Conservation (phyloP, 164 flowering plant species). For the Liquidambar formosana region DNA sequence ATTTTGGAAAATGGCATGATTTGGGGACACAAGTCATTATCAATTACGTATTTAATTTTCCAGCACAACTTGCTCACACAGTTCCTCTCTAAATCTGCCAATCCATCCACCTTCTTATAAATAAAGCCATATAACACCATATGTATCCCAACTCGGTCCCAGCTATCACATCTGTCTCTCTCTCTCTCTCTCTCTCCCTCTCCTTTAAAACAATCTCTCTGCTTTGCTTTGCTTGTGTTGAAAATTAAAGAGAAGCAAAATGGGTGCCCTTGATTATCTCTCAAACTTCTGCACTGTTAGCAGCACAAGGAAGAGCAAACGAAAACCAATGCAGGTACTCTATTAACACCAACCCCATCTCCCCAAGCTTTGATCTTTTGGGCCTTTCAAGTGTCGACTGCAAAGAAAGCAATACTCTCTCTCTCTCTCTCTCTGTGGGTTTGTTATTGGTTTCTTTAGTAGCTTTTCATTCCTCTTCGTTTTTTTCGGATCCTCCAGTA, state of each 20-base stretch:
- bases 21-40: background rate
- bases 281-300: constrained; percentile 27
- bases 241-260: constrained; percentile 7
- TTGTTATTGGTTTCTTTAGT: background rate
- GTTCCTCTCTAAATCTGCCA: background rate
- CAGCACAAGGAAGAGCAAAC: constrained; percentile 31
- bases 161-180: too few relatives aligned
- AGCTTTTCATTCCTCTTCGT: too few relatives aligned
- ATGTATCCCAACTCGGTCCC: too few relatives aligned
- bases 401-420: background rate
- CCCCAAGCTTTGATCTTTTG: background rate
- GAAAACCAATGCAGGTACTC: constrained; percentile 46
- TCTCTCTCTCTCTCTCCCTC: constrained; percentile 3
- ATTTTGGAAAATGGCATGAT: background rate
- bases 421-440: background rate
- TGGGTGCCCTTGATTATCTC: constrained; percentile 45
- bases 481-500: too few relatives aligned
- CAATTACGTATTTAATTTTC: background rate
- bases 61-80: background rate
- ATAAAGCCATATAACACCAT: too few relatives aligned
- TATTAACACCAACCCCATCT: background rate
- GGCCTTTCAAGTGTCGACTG: background rate
- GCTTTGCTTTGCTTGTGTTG: background rate
- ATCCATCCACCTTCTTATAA: too few relatives aligned
- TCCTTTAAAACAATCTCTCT: constrained; percentile 11